Evolutionary conservation across 2,329 filamentous ascomycete genomes (phyloP), one percentile per base, ranked within the genome.

Genomic region (Reticulascus tulasneorum): DNA sequence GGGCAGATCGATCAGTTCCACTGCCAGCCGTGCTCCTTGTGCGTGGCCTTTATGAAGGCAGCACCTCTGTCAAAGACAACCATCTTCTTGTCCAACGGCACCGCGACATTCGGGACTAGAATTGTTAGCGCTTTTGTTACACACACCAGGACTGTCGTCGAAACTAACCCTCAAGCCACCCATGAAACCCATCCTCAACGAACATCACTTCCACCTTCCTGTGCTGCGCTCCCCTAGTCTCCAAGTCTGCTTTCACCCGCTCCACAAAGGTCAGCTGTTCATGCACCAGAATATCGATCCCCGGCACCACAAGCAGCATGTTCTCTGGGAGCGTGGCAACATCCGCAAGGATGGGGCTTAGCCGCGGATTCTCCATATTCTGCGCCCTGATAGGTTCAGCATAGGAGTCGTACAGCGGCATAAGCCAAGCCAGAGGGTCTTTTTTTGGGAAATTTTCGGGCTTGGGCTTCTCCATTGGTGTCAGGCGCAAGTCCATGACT

Each of bases 351-450:
- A 55, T 54, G 0, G 63, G 58, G 38, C 58, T 62, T 35, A 71
- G 43, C 12, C 64, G 50, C 19, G 59, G 50, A 23, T 64, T 55
- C 3, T 52, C 33, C 11, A 48, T 33, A 19, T 62, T 48, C 13
- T 48, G 40, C 8, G 33, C 41, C 6, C 58, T 47, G 9, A 42
- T 50, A 3, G 52, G 51, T 4, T 47, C 60, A 2, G 61, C 57
- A 39, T 73, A 73, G 0, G 64, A 49, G 44, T 72, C 64, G 27
- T 63, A 68, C 8, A 73, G 46, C 1, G 63, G 63, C 17, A 59
- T 34, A 31, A 72, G 37, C 12, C 63, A 59, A 0, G 42, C 38
- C 12, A 64, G 21, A 1, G 64, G 64, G 36, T 73, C 67, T 2
- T 38, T 51, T 16, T 50, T 49, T 1, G 64, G 63, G 54, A 57